A percentile compares a stretch with the other conserved stretches of the same genome.
phyloP scores from a whole-genome alignment of 1,284 basidiomycete genomes.

The Neotropicomus parvogracilis region DNA sequence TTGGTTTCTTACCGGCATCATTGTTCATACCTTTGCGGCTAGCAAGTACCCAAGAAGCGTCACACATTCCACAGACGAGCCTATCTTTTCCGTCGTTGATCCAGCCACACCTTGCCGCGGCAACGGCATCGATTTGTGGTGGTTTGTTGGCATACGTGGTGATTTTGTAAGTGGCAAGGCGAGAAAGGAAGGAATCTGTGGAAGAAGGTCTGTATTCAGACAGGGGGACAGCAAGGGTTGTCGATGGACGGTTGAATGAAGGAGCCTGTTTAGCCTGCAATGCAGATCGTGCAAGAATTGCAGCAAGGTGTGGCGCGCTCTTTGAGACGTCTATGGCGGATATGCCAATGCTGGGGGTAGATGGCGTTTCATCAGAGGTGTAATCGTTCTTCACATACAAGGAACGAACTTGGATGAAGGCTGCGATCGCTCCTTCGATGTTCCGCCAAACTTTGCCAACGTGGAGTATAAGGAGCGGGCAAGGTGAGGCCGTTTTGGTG shows the following conservation, averaged over 20 bases:
- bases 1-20: conserved; percentile 65
- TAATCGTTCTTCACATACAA: too few species aligned
- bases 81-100: conserved; percentile 73
- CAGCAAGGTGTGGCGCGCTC: conserved; percentile 62
- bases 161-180: conserved; percentile 72
- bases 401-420: conserved; percentile 36
- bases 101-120: conserved; percentile 77
- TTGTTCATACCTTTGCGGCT: conserved; percentile 61
- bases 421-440: conserved; percentile 42
- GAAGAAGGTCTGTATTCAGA: conserved; percentile 77
- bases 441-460: conserved; percentile 70
- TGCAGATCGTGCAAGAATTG: conserved; percentile 62
- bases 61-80: conserved; percentile 66
- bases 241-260: conserved; percentile 36
- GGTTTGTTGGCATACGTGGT: conserved; percentile 77
- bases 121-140: conserved; percentile 64
- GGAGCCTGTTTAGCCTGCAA: conserved; percentile 38
- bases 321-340: conserved; percentile 41
- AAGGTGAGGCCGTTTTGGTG: conserved; percentile 50
- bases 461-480: conserved; percentile 67
- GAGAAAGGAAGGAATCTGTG: conserved; percentile 61
- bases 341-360: conserved; percentile 12
- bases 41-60: conserved; percentile 66
- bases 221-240: conserved; percentile 32
- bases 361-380: conserved; percentile 15